Base-by-base conservation (phyloP, 495 filamentous ascomycete species). In the Talaromyces nanjingensis region DNA sequence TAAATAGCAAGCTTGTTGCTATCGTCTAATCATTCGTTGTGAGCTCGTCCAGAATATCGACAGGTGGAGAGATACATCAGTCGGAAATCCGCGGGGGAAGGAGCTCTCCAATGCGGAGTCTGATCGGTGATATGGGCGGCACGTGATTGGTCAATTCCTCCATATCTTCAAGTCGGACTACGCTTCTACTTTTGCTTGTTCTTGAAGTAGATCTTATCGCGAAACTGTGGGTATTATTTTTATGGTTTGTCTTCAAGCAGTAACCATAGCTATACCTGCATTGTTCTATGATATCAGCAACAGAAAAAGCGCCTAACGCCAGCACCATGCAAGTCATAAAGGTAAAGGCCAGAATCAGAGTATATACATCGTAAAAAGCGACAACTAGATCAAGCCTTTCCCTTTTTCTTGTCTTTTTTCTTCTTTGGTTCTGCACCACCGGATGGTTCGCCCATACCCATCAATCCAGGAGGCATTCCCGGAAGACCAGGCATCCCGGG, bases 371-470 rank as follows among this genome's bases (percentile, higher is more conserved):
- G 33, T 45, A 66, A 20, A 29, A 34, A 54, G 61, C 6, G 37
- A 53, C 25, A 57, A 63, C 20, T 39, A 55, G n/a, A 45, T 73
- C 64, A 81, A 31, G 74, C 74, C 70, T 76, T 80, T 54, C 67
- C 73, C 72, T 79, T 80, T 70, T 79, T 80, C 76, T 83, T 84
- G 54, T 81, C 74, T 69, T 80, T 78, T 70, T 78, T 80, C 66
- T 81, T 78, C 71, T 78, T 77, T 29, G 76, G 79, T 63, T 67
- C 71, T 55, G 68, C 76, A 53, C 69, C 74, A 66, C 74, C 79
- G 62, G 73, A 71, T 16, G 73, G 65, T 63, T 73, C 70, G 29
- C 70, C 70, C 11, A 63, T 68, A 8, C 74, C 74, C 54, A 71
- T 69, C 73, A 79, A 70, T 6, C 68, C 71, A n/a, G 67, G 58